These are phyloP conservation scores for Tetracladium marchalianum DNA, from an alignment of 495 filamentous ascomycete species.

Conservation along the genomic window DNA sequence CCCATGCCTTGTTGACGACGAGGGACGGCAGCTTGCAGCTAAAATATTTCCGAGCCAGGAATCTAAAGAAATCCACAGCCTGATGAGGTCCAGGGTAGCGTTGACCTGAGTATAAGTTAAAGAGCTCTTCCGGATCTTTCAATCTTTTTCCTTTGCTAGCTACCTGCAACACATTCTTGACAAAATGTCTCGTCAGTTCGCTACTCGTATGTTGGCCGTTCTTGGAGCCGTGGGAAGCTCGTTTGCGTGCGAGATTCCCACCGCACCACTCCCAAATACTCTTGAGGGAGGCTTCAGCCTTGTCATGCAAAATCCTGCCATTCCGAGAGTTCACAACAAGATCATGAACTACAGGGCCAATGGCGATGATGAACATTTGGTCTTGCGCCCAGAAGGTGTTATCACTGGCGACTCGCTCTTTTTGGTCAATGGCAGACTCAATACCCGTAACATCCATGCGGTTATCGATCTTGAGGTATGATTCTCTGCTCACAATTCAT, in stretches of 20 bases:
- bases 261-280: constrained; percentile 24
- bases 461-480: constrained; percentile 38
- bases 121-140: too few relatives aligned
- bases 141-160: too few relatives aligned
- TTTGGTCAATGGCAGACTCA: constrained; percentile 35
- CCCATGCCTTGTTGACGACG: too few relatives aligned
- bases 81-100: too few relatives aligned
- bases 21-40: too few relatives aligned
- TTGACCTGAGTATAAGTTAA: too few relatives aligned
- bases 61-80: too few relatives aligned
- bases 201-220: background rate
- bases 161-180: too few relatives aligned
- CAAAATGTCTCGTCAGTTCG: too few relatives aligned
- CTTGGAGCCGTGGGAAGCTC: constrained; percentile 16
- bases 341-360: constrained; percentile 41
- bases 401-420: constrained; percentile 31
- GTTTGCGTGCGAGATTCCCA: constrained; percentile 31
- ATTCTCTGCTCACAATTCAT: background rate
- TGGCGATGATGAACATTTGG: constrained; percentile 39
- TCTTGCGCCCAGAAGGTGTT: constrained; percentile 36
- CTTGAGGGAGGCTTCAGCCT: constrained; percentile 34
- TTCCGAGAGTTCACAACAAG: constrained; percentile 36
- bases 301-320: constrained; percentile 38
- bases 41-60: too few relatives aligned
- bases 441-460: constrained; percentile 24